These are phyloP conservation scores for Pseudogymnoascus destructans DNA, from an alignment of 2,329 filamentous ascomycete genomes.

Conservation along the genomic window DNA sequence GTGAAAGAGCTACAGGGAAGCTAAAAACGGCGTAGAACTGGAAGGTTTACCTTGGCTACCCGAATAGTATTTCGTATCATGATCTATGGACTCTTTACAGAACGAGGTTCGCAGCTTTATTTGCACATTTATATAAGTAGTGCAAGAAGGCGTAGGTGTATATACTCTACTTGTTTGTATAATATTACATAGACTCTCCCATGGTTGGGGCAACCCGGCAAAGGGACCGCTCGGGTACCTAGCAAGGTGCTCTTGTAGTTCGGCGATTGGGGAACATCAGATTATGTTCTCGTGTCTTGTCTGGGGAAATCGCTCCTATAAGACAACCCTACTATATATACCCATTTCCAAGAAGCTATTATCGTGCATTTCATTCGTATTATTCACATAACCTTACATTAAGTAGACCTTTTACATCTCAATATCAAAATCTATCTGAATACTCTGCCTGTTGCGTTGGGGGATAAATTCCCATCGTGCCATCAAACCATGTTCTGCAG, in stretches of 20 bases:
- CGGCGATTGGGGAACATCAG: not conserved
- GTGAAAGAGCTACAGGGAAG: constrained; percentile 17
- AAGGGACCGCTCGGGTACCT: not conserved
- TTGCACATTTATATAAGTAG: not conserved
- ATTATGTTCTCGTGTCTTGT: not conserved
- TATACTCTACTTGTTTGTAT: constrained; percentile 3
- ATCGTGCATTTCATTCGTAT: not conserved
- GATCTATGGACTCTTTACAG: not conserved
- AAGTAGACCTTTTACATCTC: not conserved
- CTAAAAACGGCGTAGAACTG: not conserved
- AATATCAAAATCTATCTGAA: not conserved
- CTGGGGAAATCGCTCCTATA: not conserved
- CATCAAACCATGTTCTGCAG: constrained; percentile 24
- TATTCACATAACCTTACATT: not conserved
- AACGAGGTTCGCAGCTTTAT: not conserved
- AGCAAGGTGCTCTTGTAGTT: not conserved
- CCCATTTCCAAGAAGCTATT: not conserved
- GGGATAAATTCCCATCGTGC: not conserved
- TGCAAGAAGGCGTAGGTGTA: not conserved
- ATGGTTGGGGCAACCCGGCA: not conserved
- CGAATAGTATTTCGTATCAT: not conserved
- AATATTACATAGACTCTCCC: constrained; percentile 2
- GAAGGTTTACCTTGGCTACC: not conserved
- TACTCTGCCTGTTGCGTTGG: not conserved
- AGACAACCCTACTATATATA: constrained; percentile 5